Base-by-base conservation (phyloP, 1,284 basidiomycete species). In the Malassezia equina region DNA sequence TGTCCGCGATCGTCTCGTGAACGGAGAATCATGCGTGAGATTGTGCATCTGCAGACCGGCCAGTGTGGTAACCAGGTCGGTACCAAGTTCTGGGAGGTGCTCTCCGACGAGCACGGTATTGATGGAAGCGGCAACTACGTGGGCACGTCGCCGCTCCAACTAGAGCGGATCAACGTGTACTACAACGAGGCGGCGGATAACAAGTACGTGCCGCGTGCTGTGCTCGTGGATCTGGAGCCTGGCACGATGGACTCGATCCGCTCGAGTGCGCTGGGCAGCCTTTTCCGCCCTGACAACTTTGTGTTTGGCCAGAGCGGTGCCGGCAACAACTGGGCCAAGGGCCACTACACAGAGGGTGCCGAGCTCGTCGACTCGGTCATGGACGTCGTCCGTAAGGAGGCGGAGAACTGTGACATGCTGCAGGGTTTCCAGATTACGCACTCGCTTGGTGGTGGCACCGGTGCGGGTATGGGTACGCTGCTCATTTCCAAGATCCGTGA, bases 51-150 rank as follows among this genome's bases (percentile, higher is more conserved):
- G 55, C 70, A 73, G 63, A 78, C 62, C 61, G 68, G 67, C 59
- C 72, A 75, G 63, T 75, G 73, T 62, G 73, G 73, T 65, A 75
- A 75, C 69, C 73, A 75, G 58, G 66, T 75, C 53, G 72, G 73
- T 85, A 86, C 88, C 81, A 94, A 94, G 79, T 95, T 96, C 84
- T 95, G 90, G 91, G 90, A 86, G 78, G 90, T 89, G 69, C 64
- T 96, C 75, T 91, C 89, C 59, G 90, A 95, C 77, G 91, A 96
- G 81, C 91, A 96, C 78, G 89, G 89, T 75, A 90, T 95, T 77
- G 88, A 88, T 78, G 81, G 80, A 76, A 86, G 90, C 80, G 90
- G 90, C 45, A 62, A 65, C 63, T 96, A 95, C 84, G 85, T 86
- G 78, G 93, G 93, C 73, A 89, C 78, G 77, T 86, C 85, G 75